Evolutionary conservation across 768 basidiomycete genomes (phyloP), one percentile per base, ranked within the genome.

Genomic region (Tulasnella sp.): DNA sequence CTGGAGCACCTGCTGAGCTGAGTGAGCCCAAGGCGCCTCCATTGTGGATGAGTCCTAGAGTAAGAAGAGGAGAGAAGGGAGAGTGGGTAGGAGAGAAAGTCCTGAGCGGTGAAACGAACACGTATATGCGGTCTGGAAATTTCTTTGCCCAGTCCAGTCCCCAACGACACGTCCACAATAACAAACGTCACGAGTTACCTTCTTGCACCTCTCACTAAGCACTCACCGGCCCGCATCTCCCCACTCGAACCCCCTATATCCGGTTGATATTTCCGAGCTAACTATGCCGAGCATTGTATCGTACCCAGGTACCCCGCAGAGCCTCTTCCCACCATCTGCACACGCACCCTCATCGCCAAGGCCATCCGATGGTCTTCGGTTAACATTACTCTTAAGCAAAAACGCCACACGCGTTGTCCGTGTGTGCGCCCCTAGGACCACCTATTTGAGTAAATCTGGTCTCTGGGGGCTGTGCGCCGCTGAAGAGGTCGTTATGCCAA

Each of bases 11-110:
- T 92, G 88, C 72, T 88, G 82, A 9, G 91, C 87, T 58, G 89
- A 85, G 79, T 86, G 86, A 69, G 93, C 91, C 95, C 95, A 97
- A 68, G 94, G 93, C 76, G 85, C 83, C 77, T 93, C 90, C 87
- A 93, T 89, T 25, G 25, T 70, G 22, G 3, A 3, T 11, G 11
- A 15, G 37, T 42, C 36, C n/a, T 42, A 31, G 37, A 17, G 22
- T 34, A 67, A 1, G 67, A 67, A 34, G 25, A 25, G 67, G 12
- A 29, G 29, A 6, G 40, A 37, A 37, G 68, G 68, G 68, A 42
- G 40, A 70, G 36, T 70, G 36, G 68, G 68, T 37, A 42, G 68
- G 68, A 70, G 68, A 70, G 40, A 70, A 38, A 70, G 36, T 38
- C 36, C 37, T 17, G 17, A 70, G 68, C 22, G 37, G 68, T 70